Evolutionary conservation across 805 yeast species (phyloP).

Genomic region (Schizosaccharomyces lindneri): DNA sequence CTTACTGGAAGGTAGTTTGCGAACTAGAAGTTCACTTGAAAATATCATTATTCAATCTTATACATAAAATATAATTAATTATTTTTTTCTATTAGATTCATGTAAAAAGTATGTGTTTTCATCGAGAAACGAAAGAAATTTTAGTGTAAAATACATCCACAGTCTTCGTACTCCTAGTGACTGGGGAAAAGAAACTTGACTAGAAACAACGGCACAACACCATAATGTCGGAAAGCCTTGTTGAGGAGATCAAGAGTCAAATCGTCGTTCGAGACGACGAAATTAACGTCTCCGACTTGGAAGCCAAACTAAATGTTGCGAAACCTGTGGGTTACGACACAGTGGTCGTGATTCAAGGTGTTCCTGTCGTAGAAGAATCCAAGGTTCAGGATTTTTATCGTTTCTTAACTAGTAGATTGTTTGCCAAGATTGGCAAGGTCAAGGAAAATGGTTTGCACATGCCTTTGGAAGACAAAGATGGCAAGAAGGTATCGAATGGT

Average conservation of each 20-base stretch:
- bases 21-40: too few species aligned
- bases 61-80: neutral
- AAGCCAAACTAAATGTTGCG: constrained; percentile 41
- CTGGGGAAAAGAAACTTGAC: neutral
- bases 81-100: neutral
- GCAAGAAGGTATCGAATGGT: constrained; percentile 37
- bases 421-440: constrained; percentile 55
- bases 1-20: too few species aligned
- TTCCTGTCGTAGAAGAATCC: constrained; percentile 80
- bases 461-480: constrained; percentile 40
- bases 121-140: neutral
- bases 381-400: constrained; percentile 64
- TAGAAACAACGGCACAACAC: neutral
- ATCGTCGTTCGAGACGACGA: constrained; percentile 18
- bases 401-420: constrained; percentile 51
- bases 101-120: neutral
- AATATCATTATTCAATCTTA: too few species aligned
- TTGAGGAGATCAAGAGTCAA: neutral
- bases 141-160: neutral
- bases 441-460: constrained; percentile 40
- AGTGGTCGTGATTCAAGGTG: constrained; percentile 76
- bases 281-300: constrained; percentile 62
- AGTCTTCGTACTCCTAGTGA: neutral
- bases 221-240: neutral
- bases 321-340: constrained; percentile 41